phyloP scores from a whole-genome alignment of 495 filamentous ascomycete species.

The Podospora fimiseda region DNA sequence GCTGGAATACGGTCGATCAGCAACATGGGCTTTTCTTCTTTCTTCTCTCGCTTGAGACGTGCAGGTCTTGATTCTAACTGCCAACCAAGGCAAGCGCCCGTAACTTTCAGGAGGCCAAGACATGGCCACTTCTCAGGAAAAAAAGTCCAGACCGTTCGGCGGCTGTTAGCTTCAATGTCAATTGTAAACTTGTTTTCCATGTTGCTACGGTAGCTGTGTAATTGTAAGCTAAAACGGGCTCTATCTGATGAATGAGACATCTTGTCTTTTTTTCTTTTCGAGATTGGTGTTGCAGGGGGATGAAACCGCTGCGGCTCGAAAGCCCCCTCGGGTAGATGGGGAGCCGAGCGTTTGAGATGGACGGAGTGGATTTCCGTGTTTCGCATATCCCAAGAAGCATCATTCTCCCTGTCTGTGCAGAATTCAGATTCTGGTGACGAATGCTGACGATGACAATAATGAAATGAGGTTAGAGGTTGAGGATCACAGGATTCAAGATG shows the following conservation, averaged over 20 bases:
- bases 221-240: constrained; percentile 8
- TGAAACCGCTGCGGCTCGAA: constrained; percentile 23
- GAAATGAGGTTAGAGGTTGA: background rate
- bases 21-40: no score
- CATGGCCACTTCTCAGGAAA: background rate
- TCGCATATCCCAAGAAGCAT: constrained; percentile 15
- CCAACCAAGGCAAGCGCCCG: background rate
- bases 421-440: background rate
- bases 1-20: no score
- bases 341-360: constrained; percentile 17
- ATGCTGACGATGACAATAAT: background rate
- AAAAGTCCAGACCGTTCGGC: background rate
- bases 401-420: constrained; percentile 1
- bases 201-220: background rate
- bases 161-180: background rate
- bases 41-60: background rate
- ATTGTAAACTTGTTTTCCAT: background rate
- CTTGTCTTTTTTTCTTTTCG: background rate
- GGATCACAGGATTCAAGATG: background rate
- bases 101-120: background rate
- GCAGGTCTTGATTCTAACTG: no score
- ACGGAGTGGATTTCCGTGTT: constrained; percentile 6
- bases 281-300: constrained; percentile 14
- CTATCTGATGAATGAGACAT: constrained; percentile 6
- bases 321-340: constrained; percentile 15